Evolutionary conservation across 2,329 filamentous ascomycete genomes (phyloP), one percentile per base, ranked within the genome.

Genomic region (Arthroderma sp.): DNA sequence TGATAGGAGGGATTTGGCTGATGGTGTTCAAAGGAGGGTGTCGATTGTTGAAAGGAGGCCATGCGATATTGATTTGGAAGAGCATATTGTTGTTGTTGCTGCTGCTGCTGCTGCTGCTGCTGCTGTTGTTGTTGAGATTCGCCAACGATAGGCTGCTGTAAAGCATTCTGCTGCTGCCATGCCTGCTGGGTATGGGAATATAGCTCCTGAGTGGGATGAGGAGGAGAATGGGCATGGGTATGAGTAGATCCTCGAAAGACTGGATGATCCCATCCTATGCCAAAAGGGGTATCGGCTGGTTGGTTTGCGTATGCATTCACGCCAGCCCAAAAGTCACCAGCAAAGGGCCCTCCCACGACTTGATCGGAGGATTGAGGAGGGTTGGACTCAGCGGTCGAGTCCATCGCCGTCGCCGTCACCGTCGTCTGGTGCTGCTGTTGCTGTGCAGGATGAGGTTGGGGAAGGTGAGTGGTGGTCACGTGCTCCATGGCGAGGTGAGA

Each of bases 201-300:
- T 37, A 49, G 54, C 27, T 47, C 51, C 36, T 52, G 52, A 15
- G 38, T 47, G 33, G 53, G 49, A 39, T 55, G 57, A 11, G 55
- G 53, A 34, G 57, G 47, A 22, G 15, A 22, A 22, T 22, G 15
- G 15, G 15, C 15, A 22, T 22, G 15, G 15, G 15, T 22, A 33
- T 60, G 57, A 32, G 57, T 57, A 39, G 39, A 50, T 42, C 49
- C 45, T 44, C 54, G 59, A 42, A 61, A 61, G 8, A 61, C 56
- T n/a, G 56, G 60, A 49, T 60, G 58, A 42, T 64, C 61, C 62
- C 61, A 65, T 31, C 50, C 50, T 6, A 65, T 63, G 1, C 58
- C 59, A 48, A 62, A 49, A 3, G 57, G 55, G 45, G 58, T 57
- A 31, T 55, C 46, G 22, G 54, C 45, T 3, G 53, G 44, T 30